Percentiles rank a stretch among this genome's conserved stretches.
Conservation (phyloP, 2,329 filamentous ascomycete genomes). For the Dactylonectria macrodidyma region DNA sequence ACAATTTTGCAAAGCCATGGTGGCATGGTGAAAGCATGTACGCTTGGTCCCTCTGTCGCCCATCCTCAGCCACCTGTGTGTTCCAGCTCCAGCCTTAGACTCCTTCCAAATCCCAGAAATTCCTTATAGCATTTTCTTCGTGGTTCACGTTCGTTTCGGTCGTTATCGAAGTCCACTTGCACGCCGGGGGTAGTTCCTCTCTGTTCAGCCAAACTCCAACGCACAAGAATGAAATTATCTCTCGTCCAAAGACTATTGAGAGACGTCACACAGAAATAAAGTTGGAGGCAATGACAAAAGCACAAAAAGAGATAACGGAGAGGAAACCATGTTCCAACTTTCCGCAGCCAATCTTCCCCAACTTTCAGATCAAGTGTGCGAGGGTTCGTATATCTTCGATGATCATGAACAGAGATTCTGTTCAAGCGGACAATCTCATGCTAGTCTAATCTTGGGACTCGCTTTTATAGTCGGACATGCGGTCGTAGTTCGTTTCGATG, state of each 20-base stretch:
- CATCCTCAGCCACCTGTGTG: not conserved
- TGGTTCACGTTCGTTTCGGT: not conserved
- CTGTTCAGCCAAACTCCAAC: not conserved
- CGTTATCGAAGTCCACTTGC: not conserved
- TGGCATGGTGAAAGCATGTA: not conserved
- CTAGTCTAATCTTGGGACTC: not conserved
- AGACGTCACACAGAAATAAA: too few relatives aligned
- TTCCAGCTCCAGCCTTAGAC: too few relatives aligned
- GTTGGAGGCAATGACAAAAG: not conserved
- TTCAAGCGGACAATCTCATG: not conserved
- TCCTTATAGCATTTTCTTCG: not conserved
- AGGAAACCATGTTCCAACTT: not conserved
- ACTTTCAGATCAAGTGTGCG: not conserved
- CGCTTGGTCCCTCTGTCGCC: not conserved
- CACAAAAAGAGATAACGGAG: not conserved
- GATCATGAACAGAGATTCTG: not conserved
- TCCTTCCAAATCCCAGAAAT: not conserved
- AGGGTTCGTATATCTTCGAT: not conserved
- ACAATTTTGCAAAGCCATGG: not conserved
- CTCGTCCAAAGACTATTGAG: not conserved
- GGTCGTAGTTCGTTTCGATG: conserved; percentile 5
- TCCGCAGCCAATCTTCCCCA: not conserved
- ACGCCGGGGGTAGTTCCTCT: not conserved
- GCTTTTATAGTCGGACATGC: not conserved
- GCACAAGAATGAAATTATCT: not conserved